A percentile compares a stretch with the other conserved stretches of the same genome.
Evolutionary conservation across 495 filamentous ascomycete species (phyloP).

Genomic region (Tricharina praecox): DNA sequence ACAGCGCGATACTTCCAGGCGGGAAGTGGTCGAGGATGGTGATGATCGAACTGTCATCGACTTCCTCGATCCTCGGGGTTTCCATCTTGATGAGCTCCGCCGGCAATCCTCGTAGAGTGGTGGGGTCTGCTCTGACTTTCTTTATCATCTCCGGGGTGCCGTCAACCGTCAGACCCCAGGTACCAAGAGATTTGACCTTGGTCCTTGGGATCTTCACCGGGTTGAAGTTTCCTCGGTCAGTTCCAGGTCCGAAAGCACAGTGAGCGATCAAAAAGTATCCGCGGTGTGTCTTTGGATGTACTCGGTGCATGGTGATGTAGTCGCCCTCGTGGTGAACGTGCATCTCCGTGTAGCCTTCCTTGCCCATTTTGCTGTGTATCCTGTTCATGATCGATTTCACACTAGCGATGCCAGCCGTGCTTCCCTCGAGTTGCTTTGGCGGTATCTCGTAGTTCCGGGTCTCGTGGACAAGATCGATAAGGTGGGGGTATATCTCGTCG

Average conservation of each 20-base stretch:
- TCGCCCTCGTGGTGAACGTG: slow-evolving; percentile 92
- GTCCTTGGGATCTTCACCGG: slow-evolving; percentile 56
- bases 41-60: slow-evolving; percentile 56
- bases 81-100: slow-evolving; percentile 58
- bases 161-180: slow-evolving; percentile 78
- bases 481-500: slow-evolving; percentile 85
- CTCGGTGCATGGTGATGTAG: slow-evolving; percentile 89
- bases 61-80: slow-evolving; percentile 40
- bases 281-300: slow-evolving; percentile 75
- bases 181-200: slow-evolving; percentile 62
- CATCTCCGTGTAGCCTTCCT: slow-evolving; percentile 83
- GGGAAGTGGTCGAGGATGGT: slow-evolving; percentile 66
- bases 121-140: slow-evolving; percentile 48
- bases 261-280: slow-evolving; percentile 92
- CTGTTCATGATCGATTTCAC: slow-evolving; percentile 82
- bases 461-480: slow-evolving; percentile 81
- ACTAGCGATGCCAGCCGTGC: slow-evolving; percentile 59
- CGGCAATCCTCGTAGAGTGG: slow-evolving; percentile 59
- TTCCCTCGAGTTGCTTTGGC: slow-evolving; percentile 15
- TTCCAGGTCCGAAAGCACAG: slow-evolving; percentile 78
- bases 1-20: slow-evolving; percentile 83
- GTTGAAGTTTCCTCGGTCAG: slow-evolving; percentile 55
- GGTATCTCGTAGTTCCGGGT: slow-evolving; percentile 48
- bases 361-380: slow-evolving; percentile 85
- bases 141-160: slow-evolving; percentile 44